Conservation (phyloP, 495 filamentous ascomycete species). For the Xylaria scruposa region DNA sequence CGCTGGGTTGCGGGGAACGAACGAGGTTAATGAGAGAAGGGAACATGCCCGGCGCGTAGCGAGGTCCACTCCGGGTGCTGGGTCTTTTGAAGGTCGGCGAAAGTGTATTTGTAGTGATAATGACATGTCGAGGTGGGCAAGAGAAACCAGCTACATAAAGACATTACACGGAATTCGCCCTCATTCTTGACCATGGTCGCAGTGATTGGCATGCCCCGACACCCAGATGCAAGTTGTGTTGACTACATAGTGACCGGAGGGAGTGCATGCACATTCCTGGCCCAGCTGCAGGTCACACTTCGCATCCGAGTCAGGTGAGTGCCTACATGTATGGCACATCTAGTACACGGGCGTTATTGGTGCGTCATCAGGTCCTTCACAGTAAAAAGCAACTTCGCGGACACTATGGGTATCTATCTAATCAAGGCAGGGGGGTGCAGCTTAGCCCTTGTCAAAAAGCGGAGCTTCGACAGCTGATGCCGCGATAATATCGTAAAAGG, state of each 20-base stretch:
- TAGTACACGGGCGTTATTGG: neutral
- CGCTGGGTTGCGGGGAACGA: conserved; percentile 29
- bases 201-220: neutral
- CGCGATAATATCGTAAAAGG: neutral
- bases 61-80: neutral
- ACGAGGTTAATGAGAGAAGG: conserved; percentile 28
- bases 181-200: conserved; percentile 17
- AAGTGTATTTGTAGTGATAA: conserved; percentile 28
- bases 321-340: neutral
- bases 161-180: conserved; percentile 4
- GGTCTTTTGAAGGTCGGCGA: conserved; percentile 10
- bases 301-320: conserved; percentile 17
- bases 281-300: conserved; percentile 11
- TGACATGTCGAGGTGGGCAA: conserved; percentile 2
- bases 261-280: neutral
- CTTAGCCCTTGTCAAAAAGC: conserved; percentile 1
- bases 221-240: neutral
- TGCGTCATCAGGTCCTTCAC: conserved; percentile 12
- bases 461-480: neutral
- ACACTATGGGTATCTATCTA: conserved; percentile 14
- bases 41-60: conserved; percentile 7
- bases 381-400: neutral
- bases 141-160: conserved; percentile 4
- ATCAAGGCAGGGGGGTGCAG: neutral
- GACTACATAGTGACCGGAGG: neutral